Percentiles rank a stretch among this genome's conserved stretches.
Conservation (phyloP, 176 grass and related monocot genomes). For the Eragrostis curvula region DNA sequence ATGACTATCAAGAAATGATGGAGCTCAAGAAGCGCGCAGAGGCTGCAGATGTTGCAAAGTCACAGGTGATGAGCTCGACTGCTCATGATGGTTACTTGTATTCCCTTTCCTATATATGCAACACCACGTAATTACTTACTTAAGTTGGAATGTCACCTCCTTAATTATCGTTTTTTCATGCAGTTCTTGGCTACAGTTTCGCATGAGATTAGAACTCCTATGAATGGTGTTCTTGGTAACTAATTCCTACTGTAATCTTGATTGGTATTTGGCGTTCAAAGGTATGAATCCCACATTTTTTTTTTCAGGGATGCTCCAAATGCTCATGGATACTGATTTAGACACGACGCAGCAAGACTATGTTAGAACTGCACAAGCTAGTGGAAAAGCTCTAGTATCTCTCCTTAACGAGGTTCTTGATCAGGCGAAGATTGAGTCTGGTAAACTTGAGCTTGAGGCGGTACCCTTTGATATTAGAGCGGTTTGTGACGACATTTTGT, state of each 20-base stretch:
- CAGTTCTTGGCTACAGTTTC: constrained; percentile 99
- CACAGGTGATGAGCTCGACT: constrained; percentile 59
- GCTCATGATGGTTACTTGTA: neutral
- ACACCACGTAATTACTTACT: too few species aligned
- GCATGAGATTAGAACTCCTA: constrained; percentile 99
- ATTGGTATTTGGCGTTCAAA: neutral
- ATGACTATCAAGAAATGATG: constrained; percentile 81
- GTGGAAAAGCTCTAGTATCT: constrained; percentile 92
- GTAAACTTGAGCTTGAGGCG: constrained; percentile 92
- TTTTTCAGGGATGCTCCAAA: constrained; percentile 98
- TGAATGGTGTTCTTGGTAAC: constrained; percentile 96
- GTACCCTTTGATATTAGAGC: constrained; percentile 80
- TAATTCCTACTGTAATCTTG: neutral
- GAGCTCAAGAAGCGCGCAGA: constrained; percentile 80
- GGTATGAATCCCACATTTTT: constrained; percentile 29
- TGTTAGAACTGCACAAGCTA: constrained; percentile 96
- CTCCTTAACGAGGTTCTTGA: constrained; percentile 98
- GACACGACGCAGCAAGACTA: constrained; percentile 96
- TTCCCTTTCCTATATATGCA: too few species aligned
- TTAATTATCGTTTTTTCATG: constrained; percentile 28
- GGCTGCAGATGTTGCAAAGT: constrained; percentile 92
- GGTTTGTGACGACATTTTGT: constrained; percentile 91
- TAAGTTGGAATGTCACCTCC: constrained; percentile 16
- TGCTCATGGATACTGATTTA: constrained; percentile 98
- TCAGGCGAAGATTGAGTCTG: constrained; percentile 99